These are phyloP conservation scores for Myriosclerotinia duriaeana DNA, from an alignment of 2,329 filamentous ascomycete species.

Conservation along the genomic window DNA sequence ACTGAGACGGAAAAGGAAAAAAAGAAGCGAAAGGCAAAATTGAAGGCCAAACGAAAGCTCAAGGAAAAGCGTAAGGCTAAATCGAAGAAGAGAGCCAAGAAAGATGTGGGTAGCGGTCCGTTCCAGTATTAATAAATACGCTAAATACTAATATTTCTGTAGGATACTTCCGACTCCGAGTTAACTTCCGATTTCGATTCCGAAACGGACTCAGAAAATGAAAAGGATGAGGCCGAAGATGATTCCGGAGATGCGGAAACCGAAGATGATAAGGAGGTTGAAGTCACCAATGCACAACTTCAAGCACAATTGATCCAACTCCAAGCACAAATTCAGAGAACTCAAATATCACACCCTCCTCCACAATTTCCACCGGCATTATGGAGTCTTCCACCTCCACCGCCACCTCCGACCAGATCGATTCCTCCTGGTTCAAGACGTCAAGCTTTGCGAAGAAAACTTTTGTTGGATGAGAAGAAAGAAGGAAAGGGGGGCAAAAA, in stretches of 20 bases:
- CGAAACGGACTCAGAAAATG: constrained; percentile 36
- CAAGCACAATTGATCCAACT: constrained; percentile 36
- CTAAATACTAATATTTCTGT: constrained; percentile 24
- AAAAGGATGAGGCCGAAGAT: constrained; percentile 24
- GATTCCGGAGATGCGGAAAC: constrained; percentile 21
- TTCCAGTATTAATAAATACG: constrained; percentile 8
- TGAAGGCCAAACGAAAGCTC: constrained; percentile 41
- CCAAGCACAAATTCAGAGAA: constrained; percentile 26
- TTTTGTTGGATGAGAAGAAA: constrained; percentile 35
- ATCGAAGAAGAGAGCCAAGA: constrained; percentile 44
- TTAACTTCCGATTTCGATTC: constrained; percentile 40
- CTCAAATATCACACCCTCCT: constrained; percentile 25
- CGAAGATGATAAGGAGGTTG: constrained; percentile 24
- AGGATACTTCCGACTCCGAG: constrained; percentile 38
- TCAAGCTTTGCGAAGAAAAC: constrained; percentile 33
- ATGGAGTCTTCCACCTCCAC: constrained; percentile 21
- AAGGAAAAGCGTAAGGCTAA: constrained; percentile 43
- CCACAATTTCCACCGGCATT: constrained; percentile 4
- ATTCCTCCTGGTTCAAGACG: constrained; percentile 29
- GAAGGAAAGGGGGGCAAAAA: constrained; percentile 43
- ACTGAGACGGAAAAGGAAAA: constrained; percentile 41
- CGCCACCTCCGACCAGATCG: constrained; percentile 19
- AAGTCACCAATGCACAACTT: constrained; percentile 27
- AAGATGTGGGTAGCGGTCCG: constrained; percentile 34
- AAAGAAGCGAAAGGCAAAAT: constrained; percentile 41